phyloP scores from a whole-genome alignment of 2,329 filamentous ascomycete genomes.

The Aureobasidium vineae region DNA sequence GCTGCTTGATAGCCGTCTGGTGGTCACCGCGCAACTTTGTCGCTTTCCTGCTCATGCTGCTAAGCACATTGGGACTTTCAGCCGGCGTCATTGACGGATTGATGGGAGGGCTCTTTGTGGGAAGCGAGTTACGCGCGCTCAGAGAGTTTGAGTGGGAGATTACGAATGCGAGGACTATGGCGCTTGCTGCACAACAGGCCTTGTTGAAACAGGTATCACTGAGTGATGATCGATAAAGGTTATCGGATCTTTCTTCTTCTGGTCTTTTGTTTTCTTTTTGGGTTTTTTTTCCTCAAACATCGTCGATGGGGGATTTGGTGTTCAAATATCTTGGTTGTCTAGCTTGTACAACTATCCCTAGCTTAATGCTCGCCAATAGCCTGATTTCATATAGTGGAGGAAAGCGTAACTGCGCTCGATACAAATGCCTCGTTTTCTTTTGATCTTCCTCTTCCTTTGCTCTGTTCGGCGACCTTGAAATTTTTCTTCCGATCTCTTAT shows the following conservation, averaged over 20 bases:
- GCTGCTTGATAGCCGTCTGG: constrained; percentile 79
- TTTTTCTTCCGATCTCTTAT: neutral
- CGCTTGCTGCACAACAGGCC: constrained; percentile 26
- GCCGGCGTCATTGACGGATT: constrained; percentile 80
- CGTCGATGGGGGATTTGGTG: neutral
- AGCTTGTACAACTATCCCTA: neutral
- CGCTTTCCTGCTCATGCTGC: constrained; percentile 73
- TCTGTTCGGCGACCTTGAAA: too few relatives aligned
- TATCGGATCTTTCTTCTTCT: neutral
- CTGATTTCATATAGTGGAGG: neutral
- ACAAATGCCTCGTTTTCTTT: neutral
- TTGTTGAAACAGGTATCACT: neutral
- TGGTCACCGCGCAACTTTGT: constrained; percentile 76
- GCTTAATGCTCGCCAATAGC: neutral
- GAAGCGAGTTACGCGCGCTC: constrained; percentile 75
- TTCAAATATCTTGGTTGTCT: neutral
- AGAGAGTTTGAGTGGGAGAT: constrained; percentile 96
- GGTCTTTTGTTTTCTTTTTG: neutral
- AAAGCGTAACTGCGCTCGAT: neutral
- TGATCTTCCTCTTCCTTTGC: neutral
- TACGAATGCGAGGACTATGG: constrained; percentile 57
- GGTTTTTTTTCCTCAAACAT: neutral
- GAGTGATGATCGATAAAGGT: constrained; percentile 11
- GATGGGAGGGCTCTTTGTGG: constrained; percentile 83
- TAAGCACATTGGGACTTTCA: constrained; percentile 73